A percentile compares a stretch with the other conserved stretches of the same genome.
These are phyloP conservation scores for Phytopythium cucurbitacearum DNA, from an alignment of 352 stramenopile species.

Conservation along the genomic window DNA sequence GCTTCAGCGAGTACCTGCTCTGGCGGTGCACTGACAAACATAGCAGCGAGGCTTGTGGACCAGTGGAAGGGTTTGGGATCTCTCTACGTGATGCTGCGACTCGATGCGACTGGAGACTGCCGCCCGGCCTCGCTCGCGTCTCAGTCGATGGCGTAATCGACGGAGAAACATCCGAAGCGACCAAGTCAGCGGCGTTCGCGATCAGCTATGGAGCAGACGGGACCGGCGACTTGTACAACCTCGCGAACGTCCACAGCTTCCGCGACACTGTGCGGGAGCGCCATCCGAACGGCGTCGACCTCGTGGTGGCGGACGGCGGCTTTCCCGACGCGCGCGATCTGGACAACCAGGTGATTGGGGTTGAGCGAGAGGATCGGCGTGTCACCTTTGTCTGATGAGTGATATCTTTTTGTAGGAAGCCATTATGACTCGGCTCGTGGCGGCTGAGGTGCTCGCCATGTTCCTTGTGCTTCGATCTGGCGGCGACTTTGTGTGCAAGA, in stretches of 20 bases:
- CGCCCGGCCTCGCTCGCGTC: not conserved
- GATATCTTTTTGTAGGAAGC: conserved; percentile 31
- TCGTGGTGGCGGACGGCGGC: conserved; percentile 70
- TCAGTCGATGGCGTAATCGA: not conserved
- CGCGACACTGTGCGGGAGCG: conserved; percentile 21
- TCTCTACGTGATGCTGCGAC: conserved; percentile 40
- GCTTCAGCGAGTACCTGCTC: conserved; percentile 79
- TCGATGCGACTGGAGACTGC: conserved; percentile 47
- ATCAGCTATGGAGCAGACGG: conserved; percentile 65
- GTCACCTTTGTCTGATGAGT: not conserved
- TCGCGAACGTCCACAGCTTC: conserved; percentile 57
- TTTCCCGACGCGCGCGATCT: conserved; percentile 65
- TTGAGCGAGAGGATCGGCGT: not conserved
- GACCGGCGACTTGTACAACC: conserved; percentile 61
- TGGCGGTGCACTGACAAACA: conserved; percentile 21
- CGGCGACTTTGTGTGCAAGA: conserved; percentile 77
- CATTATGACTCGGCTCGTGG: conserved; percentile 55
- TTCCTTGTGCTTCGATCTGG: conserved; percentile 33
- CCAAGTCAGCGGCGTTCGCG: conserved; percentile 19
- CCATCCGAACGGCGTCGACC: conserved; percentile 35
- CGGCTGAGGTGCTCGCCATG: conserved; percentile 62
- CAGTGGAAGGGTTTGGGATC: conserved; percentile 53
- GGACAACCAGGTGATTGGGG: conserved; percentile 40
- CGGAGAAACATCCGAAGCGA: not conserved
- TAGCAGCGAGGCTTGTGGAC: not conserved